These are phyloP conservation scores for Talaromyces rugulosus DNA, from an alignment of 2,329 filamentous ascomycete species.

Conservation along the genomic window DNA sequence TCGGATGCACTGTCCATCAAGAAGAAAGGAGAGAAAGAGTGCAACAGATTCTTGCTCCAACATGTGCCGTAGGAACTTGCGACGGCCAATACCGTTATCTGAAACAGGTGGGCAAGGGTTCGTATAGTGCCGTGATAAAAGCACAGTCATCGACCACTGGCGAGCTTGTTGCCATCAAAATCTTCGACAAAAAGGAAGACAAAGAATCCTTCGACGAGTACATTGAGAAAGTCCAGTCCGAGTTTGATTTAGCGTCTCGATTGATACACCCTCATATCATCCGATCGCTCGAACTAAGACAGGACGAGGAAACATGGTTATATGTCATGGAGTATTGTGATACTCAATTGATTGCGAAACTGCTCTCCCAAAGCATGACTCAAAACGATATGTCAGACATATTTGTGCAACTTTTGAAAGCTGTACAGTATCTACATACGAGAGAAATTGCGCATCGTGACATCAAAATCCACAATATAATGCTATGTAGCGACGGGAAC, in stretches of 20 bases:
- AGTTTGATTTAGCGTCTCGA: neutral
- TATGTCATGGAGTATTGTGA: neutral
- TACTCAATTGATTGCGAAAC: neutral
- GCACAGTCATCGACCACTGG: neutral
- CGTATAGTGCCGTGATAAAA: neutral
- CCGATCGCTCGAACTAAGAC: neutral
- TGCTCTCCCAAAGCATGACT: neutral
- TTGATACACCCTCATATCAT: neutral
- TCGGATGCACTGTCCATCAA: neutral
- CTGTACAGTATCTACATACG: neutral
- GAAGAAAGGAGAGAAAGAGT: neutral
- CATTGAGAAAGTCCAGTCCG: neutral
- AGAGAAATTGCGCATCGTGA: neutral
- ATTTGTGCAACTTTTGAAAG: conserved; percentile 2
- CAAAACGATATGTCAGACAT: neutral
- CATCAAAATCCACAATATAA: neutral
- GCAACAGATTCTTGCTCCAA: neutral
- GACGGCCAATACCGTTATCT: conserved; percentile 1
- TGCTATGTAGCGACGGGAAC: neutral
- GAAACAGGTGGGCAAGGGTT: neutral
- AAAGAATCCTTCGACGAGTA: neutral
- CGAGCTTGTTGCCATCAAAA: neutral
- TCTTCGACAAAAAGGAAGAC: neutral
- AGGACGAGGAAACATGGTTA: neutral
- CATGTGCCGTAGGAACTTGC: neutral